phyloP scores from a whole-genome alignment of 202 grass and related monocot genomes.

The Schoenoplectus tabernaemontani region DNA sequence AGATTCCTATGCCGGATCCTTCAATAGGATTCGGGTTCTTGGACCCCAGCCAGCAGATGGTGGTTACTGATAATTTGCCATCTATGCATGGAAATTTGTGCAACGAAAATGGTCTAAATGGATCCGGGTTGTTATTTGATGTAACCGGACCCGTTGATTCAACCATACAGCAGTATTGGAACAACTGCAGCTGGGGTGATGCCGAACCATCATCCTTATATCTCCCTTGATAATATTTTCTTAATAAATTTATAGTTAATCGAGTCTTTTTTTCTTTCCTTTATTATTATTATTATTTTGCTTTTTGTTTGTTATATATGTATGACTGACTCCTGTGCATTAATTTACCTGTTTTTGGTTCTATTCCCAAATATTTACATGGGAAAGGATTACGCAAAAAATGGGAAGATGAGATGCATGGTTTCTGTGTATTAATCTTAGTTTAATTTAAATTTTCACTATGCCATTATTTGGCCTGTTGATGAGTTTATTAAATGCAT shows the following conservation, averaged over 20 bases:
- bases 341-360: constrained; percentile 15
- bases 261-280: neutral
- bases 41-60: constrained; percentile 5
- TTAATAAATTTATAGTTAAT: constrained; percentile 23
- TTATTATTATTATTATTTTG: neutral
- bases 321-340: constrained; percentile 19
- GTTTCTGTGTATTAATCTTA: constrained; percentile 5
- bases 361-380: constrained; percentile 21
- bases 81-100: constrained; percentile 7
- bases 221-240: constrained; percentile 15
- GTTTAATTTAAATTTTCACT: constrained; percentile 8
- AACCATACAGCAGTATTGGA: constrained; percentile 19
- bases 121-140: constrained; percentile 29
- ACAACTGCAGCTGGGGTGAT: constrained; percentile 20
- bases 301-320: constrained; percentile 20
- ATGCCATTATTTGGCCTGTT: neutral
- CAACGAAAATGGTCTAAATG: neutral
- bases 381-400: constrained; percentile 13
- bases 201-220: constrained; percentile 17
- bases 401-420: constrained; percentile 5
- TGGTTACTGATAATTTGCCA: constrained; percentile 2
- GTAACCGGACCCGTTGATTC: constrained; percentile 21
- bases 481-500: constrained; percentile 8
- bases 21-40: constrained; percentile 12
- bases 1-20: constrained; percentile 13